Conservation (phyloP, 2,329 filamentous ascomycete genomes). For the Falciphora oryzae region DNA sequence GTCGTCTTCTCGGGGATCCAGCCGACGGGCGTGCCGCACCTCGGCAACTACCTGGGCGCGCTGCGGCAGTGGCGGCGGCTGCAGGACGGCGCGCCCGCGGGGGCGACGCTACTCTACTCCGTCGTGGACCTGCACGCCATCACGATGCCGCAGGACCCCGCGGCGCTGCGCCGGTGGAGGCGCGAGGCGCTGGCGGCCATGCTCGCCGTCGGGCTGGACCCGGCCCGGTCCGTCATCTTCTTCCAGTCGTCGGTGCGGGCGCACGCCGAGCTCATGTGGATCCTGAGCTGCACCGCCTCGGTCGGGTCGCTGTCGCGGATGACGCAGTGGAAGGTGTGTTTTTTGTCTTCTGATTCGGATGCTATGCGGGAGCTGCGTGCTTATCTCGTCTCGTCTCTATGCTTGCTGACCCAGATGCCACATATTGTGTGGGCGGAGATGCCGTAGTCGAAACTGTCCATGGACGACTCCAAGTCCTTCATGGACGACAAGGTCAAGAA, state of each 20-base stretch:
- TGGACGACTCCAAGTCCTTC: slow-evolving; percentile 52
- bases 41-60: slow-evolving; percentile 93
- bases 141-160: slow-evolving; percentile 65
- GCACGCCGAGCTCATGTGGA: slow-evolving; percentile 94
- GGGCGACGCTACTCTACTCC: slow-evolving; percentile 69
- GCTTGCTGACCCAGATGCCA: background rate
- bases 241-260: slow-evolving; percentile 73
- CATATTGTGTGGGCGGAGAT: background rate
- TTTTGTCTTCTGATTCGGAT: background rate
- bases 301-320: slow-evolving; percentile 95
- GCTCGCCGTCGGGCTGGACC: slow-evolving; percentile 77
- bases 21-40: slow-evolving; percentile 86
- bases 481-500: slow-evolving; percentile 54
- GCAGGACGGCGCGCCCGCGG: slow-evolving; percentile 55
- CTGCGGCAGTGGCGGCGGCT: slow-evolving; percentile 79
- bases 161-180: slow-evolving; percentile 56
- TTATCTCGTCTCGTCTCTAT: too few species aligned
- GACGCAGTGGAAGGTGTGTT: slow-evolving; percentile 92
- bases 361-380: background rate
- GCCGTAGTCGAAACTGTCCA: slow-evolving; percentile 54
- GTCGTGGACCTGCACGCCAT: slow-evolving; percentile 94
- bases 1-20: slow-evolving; percentile 95
- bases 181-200: slow-evolving; percentile 73
- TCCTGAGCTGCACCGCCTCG: slow-evolving; percentile 83
- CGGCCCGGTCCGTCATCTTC: slow-evolving; percentile 72